A percentile compares a stretch with the other conserved stretches of the same genome.
phyloP scores from a whole-genome alignment of 1,284 basidiomycete genomes.

The Farysia itapuensis region DNA sequence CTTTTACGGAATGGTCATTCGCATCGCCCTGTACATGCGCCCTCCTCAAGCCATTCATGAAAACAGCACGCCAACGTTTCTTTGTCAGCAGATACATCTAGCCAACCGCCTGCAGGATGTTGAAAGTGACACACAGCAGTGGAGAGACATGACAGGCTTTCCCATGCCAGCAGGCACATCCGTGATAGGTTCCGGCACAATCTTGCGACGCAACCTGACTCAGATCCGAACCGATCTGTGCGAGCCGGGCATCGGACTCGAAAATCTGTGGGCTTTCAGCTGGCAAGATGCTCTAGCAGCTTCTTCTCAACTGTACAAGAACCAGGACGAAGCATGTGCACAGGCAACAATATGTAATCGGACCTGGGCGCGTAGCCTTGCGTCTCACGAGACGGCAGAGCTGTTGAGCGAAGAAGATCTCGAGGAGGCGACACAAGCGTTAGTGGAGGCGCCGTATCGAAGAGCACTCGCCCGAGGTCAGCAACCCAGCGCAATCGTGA shows the following conservation, averaged over 20 bases:
- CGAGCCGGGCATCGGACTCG: constrained; percentile 30
- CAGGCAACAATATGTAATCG: constrained; percentile 12
- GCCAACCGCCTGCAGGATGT: constrained; percentile 31
- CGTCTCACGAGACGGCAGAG: constrained; percentile 1
- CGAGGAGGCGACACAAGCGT: too few species aligned
- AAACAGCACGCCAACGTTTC: constrained; percentile 7
- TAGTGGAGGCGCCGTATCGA: too few species aligned
- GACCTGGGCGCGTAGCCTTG: constrained; percentile 21
- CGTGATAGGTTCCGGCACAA: constrained; percentile 27
- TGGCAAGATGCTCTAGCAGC: constrained; percentile 20
- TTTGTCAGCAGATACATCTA: constrained; percentile 30
- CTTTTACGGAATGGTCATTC: constrained; percentile 29
- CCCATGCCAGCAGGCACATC: constrained; percentile 25
- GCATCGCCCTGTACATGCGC: constrained; percentile 10
- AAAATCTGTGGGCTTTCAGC: constrained; percentile 28
- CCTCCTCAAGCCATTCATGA: background rate
- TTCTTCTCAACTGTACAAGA: too few species aligned
- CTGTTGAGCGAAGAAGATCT: constrained; percentile 1
- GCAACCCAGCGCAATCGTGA: too few species aligned
- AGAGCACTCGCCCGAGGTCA: too few species aligned
- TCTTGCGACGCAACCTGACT: constrained; percentile 17
- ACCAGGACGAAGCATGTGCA: too few species aligned
- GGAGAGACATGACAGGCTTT: constrained; percentile 23
- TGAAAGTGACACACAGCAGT: constrained; percentile 24
- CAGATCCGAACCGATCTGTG: constrained; percentile 26